These are phyloP conservation scores for Cyberlindnera galapagoensis DNA, from an alignment of 805 yeast species.

Conservation along the genomic window DNA sequence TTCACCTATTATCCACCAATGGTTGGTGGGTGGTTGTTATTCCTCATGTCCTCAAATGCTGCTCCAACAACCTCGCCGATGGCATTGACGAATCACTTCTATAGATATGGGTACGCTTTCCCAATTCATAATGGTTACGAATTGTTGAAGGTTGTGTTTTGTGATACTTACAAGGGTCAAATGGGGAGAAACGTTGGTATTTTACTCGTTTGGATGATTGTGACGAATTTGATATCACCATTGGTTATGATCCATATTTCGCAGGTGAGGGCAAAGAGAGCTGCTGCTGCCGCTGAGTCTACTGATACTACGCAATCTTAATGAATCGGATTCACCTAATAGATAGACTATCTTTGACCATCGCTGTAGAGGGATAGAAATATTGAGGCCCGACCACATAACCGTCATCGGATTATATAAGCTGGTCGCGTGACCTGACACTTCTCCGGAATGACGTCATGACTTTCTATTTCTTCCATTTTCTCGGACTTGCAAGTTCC, in stretches of 20 bases:
- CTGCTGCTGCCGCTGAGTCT: constrained; percentile 7
- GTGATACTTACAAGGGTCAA: constrained; percentile 47
- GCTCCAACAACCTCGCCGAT: constrained; percentile 61
- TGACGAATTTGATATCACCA: constrained; percentile 38
- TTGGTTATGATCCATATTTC: constrained; percentile 29
- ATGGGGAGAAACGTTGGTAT: constrained; percentile 58
- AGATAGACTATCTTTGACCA: too few relatives aligned
- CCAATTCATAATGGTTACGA: constrained; percentile 65
- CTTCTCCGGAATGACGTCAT: too few relatives aligned
- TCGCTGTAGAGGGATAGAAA: too few relatives aligned
- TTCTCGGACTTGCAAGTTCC: too few relatives aligned
- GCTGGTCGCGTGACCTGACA: too few relatives aligned
- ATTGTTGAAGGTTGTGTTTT: constrained; percentile 50
- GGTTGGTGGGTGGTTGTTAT: constrained; percentile 65
- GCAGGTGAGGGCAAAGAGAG: constrained; percentile 9
- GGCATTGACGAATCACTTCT: constrained; percentile 48
- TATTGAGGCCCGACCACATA: too few relatives aligned
- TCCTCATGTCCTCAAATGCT: constrained; percentile 59
- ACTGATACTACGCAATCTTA: too few relatives aligned
- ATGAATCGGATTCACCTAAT: too few relatives aligned
- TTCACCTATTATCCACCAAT: constrained; percentile 52
- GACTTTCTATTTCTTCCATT: too few relatives aligned
- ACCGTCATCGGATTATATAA: too few relatives aligned
- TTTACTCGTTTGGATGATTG: constrained; percentile 50
- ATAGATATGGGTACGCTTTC: constrained; percentile 56